A percentile compares a stretch with the other conserved stretches of the same genome.
Conservation (phyloP, 768 basidiomycete genomes). For the Terana coerulea region DNA sequence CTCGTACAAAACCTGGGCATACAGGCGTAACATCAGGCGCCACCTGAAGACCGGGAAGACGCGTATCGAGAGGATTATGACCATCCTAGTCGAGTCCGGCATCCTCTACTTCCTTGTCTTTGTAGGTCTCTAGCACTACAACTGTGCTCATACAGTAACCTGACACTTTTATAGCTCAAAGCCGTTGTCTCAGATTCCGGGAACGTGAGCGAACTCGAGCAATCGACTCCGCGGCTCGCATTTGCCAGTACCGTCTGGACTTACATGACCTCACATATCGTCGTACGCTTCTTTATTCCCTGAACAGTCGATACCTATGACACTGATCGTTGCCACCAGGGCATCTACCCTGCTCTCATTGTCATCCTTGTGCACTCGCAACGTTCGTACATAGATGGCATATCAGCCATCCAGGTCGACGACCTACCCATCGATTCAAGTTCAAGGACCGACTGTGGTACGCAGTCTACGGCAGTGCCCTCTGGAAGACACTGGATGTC, state of each 20-base stretch:
- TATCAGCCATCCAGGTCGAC: too few relatives aligned
- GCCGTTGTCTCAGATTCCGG: not conserved
- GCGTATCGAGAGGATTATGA: conserved; percentile 14
- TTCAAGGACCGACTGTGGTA: too few relatives aligned
- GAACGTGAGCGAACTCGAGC: conserved; percentile 7
- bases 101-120: conserved; percentile 23
- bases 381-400: not conserved
- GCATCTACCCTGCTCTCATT: conserved; percentile 19
- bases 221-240: not conserved
- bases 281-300: conserved; percentile 8
- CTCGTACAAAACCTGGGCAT: conserved; percentile 15
- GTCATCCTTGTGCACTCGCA: conserved; percentile 18
- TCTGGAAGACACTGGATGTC: too few relatives aligned
- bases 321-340: conserved; percentile 6
- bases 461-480: too few relatives aligned
- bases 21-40: not conserved
- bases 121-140: conserved; percentile 8
- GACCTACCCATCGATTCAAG: too few relatives aligned
- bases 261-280: conserved; percentile 16
- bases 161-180: not conserved
- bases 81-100: conserved; percentile 21
- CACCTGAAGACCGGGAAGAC: not conserved
- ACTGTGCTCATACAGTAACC: not conserved
- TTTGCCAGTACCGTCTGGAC: conserved; percentile 11
- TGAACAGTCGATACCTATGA: not conserved